Evolutionary conservation across 768 basidiomycete genomes (phyloP).

Genomic region (Hysterangium stoloniferum): DNA sequence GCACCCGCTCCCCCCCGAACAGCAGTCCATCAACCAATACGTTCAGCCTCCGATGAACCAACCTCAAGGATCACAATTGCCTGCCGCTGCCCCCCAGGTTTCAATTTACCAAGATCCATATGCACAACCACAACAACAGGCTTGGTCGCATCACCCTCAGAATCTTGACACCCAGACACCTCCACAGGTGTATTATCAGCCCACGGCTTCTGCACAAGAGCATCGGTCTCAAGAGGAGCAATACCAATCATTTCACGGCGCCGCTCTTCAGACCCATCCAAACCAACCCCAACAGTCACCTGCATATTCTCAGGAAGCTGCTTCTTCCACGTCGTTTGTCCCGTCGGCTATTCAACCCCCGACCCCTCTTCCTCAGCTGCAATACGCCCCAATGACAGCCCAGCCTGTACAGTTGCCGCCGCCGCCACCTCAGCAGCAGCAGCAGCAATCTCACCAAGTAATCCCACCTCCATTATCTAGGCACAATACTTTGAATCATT

Average conservation of each 20-base stretch:
- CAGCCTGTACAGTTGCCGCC: conserved; percentile 18
- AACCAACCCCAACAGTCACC: neutral
- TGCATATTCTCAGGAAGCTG: conserved; percentile 15
- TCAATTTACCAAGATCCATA: conserved; percentile 14
- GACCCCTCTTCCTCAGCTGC: conserved; percentile 18
- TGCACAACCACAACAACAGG: conserved; percentile 19
- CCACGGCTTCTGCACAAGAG: conserved; percentile 1
- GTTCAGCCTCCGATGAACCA: conserved; percentile 8
- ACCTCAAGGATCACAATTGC: conserved; percentile 15
- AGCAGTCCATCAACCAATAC: too few species aligned
- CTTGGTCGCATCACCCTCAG: conserved; percentile 17
- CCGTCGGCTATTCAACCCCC: conserved; percentile 20
- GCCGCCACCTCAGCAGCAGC: conserved; percentile 25
- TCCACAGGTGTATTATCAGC: conserved; percentile 6
- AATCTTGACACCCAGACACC: neutral
- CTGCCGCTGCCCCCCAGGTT: conserved; percentile 11
- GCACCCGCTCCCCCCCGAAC: too few species aligned
- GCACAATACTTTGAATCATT: neutral
- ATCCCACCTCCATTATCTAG: conserved; percentile 15
- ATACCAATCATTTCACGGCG: neutral
- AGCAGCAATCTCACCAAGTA: conserved; percentile 13
- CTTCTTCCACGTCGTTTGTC: conserved; percentile 20
- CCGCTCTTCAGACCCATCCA: neutral
- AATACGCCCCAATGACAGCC: conserved; percentile 25
- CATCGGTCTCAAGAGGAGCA: neutral